Percentiles rank a stretch among this genome's conserved stretches.
Evolutionary conservation across 352 stramenopile species (phyloP).

Genomic region (Phytopythium helicoides): DNA sequence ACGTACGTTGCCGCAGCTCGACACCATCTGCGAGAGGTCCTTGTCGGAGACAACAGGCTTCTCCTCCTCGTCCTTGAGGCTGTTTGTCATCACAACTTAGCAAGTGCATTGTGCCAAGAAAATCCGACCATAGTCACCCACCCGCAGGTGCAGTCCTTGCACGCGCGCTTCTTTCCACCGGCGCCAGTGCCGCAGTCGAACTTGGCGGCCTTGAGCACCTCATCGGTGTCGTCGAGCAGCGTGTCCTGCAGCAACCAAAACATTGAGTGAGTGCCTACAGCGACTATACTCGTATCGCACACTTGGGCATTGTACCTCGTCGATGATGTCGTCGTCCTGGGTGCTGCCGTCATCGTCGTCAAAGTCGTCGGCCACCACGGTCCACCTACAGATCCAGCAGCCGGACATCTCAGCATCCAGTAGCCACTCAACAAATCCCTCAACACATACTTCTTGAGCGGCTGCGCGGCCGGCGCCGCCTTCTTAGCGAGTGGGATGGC

Average conservation of each 20-base stretch:
- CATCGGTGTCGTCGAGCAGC: slow-evolving; percentile 80
- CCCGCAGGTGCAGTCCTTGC: slow-evolving; percentile 98
- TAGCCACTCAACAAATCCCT: neutral
- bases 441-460: slow-evolving; percentile 37
- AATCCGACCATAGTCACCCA: slow-evolving; percentile 18
- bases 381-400: slow-evolving; percentile 36
- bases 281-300: neutral
- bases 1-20: slow-evolving; percentile 80
- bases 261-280: neutral
- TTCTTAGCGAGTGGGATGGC: slow-evolving; percentile 56
- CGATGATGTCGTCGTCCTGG: slow-evolving; percentile 71
- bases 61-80: slow-evolving; percentile 69
- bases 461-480: slow-evolving; percentile 18
- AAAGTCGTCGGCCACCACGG: slow-evolving; percentile 62
- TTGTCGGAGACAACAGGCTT: slow-evolving; percentile 72
- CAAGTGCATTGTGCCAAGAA: neutral
- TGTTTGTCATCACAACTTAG: slow-evolving; percentile 9
- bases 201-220: slow-evolving; percentile 71
- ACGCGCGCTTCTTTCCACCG: slow-evolving; percentile 90
- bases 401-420: neutral
- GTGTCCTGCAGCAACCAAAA: slow-evolving; percentile 35
- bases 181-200: slow-evolving; percentile 75
- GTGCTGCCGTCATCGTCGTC: slow-evolving; percentile 39
- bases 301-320: slow-evolving; percentile 38
- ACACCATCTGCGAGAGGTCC: slow-evolving; percentile 75